Evolutionary conservation across 2,329 filamentous ascomycete genomes (phyloP).

Genomic region (Ophiostoma quercus): DNA sequence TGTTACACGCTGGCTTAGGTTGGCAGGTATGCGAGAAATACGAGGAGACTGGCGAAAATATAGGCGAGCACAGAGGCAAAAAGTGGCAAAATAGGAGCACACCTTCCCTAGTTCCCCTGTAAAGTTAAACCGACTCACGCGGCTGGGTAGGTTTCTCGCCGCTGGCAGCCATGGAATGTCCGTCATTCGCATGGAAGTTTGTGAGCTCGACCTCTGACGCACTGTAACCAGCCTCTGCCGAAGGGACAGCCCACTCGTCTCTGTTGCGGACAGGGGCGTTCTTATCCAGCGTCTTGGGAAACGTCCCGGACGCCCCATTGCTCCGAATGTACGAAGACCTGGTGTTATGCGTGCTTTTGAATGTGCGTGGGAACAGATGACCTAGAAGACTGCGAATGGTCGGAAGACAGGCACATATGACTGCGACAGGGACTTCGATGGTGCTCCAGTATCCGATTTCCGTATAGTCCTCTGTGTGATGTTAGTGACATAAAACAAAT

Average conservation of each 20-base stretch:
- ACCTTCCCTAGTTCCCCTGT: no score
- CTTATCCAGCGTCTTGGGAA: not conserved
- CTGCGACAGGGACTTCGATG: not conserved
- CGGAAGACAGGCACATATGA: not conserved
- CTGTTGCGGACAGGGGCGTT: not conserved
- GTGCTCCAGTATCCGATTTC: not conserved
- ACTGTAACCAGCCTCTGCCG: not conserved
- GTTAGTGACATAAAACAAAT: no score
- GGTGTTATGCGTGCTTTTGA: not conserved
- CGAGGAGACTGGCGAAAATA: not conserved
- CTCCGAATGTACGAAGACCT: not conserved
- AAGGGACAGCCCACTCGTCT: not conserved
- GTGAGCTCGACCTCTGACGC: not conserved
- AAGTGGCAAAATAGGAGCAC: no score
- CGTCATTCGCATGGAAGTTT: not conserved
- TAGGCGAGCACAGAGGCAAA: not conserved
- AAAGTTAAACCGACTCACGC: not conserved
- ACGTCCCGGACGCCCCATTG: not conserved
- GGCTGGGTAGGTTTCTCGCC: not conserved
- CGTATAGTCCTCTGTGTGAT: not conserved
- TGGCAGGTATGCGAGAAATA: not conserved
- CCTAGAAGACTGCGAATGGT: not conserved
- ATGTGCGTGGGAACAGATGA: not conserved
- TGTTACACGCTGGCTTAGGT: not conserved
- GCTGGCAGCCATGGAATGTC: not conserved